These are phyloP conservation scores for Trapa incisa DNA, from an alignment of 345 rosid species.

Conservation along the genomic window DNA sequence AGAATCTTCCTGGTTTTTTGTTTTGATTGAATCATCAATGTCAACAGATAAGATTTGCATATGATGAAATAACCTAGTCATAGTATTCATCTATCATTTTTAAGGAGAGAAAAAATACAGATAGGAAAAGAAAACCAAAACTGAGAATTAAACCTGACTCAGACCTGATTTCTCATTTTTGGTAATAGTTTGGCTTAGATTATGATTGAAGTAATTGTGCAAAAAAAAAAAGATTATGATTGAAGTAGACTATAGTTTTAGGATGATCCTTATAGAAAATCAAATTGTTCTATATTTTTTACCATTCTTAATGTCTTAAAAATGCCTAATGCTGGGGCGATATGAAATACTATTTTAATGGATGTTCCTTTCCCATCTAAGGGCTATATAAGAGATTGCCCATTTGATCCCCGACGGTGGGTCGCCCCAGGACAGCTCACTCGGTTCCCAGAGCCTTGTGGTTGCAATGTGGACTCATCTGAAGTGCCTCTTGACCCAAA, in stretches of 20 bases:
- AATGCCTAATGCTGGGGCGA: neutral
- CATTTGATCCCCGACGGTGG: conserved; percentile 90
- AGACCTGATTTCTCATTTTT: neutral
- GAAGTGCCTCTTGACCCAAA: conserved; percentile 65
- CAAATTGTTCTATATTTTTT: neutral
- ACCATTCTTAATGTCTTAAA: neutral
- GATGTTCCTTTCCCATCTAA: conserved; percentile 8
- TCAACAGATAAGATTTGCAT: neutral
- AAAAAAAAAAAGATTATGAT: too few relatives aligned
- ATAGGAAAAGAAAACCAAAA: too few relatives aligned
- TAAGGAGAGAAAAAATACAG: too few relatives aligned
- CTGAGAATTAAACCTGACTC: too few relatives aligned
- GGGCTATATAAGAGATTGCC: conserved; percentile 64
- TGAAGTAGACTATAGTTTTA: neutral
- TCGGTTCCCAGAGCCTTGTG: conserved; percentile 43
- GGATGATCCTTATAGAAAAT: neutral
- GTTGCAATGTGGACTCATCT: conserved; percentile 43
- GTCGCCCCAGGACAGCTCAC: conserved; percentile 77
- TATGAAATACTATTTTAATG: neutral
- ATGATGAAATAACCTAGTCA: neutral
- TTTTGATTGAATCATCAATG: neutral
- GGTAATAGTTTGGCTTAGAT: neutral
- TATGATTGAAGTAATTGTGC: too few relatives aligned
- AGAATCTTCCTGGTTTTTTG: neutral
- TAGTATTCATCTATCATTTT: neutral